phyloP scores from a whole-genome alignment of 1,284 basidiomycete genomes.

The Apiotrichum laibachii region DNA sequence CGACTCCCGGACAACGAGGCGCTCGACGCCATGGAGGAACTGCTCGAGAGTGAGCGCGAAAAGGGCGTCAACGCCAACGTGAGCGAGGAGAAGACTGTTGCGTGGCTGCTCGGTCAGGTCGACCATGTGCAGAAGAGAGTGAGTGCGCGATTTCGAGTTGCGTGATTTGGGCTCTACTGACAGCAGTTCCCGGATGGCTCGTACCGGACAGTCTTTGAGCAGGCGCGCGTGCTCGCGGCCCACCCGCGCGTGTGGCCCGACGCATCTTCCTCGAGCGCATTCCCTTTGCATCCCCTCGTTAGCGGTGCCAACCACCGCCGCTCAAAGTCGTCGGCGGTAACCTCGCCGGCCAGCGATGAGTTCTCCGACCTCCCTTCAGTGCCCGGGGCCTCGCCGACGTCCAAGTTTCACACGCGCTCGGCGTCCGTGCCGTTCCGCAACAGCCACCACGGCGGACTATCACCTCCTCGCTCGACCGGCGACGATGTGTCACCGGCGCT shows the following conservation, averaged over 20 bases:
- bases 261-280: slow-evolving; percentile 9
- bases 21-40: slow-evolving; percentile 40
- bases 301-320: slow-evolving; percentile 21
- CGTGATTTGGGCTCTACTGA: slow-evolving; percentile 7
- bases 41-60: slow-evolving; percentile 47
- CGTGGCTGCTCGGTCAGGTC: slow-evolving; percentile 31
- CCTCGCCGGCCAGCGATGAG: slow-evolving; percentile 8
- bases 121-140: slow-evolving; percentile 41
- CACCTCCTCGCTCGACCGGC: background rate
- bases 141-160: background rate
- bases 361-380: background rate
- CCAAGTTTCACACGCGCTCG: slow-evolving; percentile 32
- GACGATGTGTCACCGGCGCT: background rate
- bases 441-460: slow-evolving; percentile 6
- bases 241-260: slow-evolving; percentile 21
- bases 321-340: slow-evolving; percentile 30
- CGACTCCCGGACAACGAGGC: slow-evolving; percentile 39
- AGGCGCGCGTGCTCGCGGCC: slow-evolving; percentile 25
- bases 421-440: slow-evolving; percentile 33
- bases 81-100: slow-evolving; percentile 27
- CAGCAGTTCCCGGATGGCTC: slow-evolving; percentile 47
- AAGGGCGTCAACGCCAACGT: slow-evolving; percentile 45
- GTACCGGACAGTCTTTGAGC: slow-evolving; percentile 36
- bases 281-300: slow-evolving; percentile 10
- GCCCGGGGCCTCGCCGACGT: background rate